Evolutionary conservation across 108 stramenopile genomes (phyloP).

Genomic region (Aurantiochytrium sp.): DNA sequence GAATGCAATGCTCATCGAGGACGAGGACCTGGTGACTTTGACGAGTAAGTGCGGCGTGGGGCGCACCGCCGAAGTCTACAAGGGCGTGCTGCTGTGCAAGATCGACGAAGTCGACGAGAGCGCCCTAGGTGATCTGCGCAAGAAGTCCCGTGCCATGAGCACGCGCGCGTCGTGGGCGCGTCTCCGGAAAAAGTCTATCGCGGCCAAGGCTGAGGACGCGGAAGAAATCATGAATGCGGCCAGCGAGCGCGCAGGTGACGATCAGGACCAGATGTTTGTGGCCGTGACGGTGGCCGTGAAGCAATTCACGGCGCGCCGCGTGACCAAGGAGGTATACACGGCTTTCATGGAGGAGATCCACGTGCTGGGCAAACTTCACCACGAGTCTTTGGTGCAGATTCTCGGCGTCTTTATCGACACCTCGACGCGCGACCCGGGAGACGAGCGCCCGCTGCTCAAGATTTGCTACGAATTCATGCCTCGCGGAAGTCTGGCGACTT

Average conservation of each 20-base stretch:
- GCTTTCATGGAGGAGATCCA: background rate
- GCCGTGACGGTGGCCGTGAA: background rate
- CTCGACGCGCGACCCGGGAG: background rate
- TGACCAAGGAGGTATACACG: background rate
- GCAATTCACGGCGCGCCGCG: background rate
- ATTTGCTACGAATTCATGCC: conserved; percentile 5
- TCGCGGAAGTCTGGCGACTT: background rate
- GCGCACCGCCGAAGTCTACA: background rate
- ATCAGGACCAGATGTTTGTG: background rate
- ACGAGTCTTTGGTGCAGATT: background rate
- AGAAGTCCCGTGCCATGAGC: background rate
- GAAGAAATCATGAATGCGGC: background rate
- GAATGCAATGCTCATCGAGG: background rate
- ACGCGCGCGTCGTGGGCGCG: background rate
- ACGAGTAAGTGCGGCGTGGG: background rate
- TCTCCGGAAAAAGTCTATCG: background rate
- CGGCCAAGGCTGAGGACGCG: background rate
- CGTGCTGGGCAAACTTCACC: background rate
- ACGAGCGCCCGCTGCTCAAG: background rate
- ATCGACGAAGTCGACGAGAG: background rate
- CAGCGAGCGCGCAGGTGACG: background rate
- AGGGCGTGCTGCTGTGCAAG: conserved; percentile 12
- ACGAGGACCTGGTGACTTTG: background rate
- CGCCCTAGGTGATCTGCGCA: background rate
- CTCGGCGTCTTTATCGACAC: background rate